Evolutionary conservation across 805 yeast species (phyloP), one percentile per base, ranked within the genome.

Genomic region (Candida corydali): DNA sequence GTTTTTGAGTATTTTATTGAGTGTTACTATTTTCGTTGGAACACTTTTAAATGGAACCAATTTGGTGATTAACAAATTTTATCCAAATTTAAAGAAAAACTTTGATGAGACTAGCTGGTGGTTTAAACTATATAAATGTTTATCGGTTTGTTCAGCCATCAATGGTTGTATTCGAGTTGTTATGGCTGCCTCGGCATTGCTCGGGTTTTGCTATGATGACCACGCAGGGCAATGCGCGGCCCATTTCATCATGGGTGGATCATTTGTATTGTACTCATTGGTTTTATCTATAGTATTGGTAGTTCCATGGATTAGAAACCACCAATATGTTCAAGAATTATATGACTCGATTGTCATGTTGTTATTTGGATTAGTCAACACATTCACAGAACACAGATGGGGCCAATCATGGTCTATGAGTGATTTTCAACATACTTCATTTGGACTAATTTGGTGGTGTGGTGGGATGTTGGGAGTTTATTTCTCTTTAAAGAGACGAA

Each of bases 321-420:
- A 70, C 43, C 57, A 9, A 14, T 17, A 18, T 26, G 76, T 89
- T 17, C 97, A 87, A 55, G 98, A 91, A 54, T 82, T 82, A 51
- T 86, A 77, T 55, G 98, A 91, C 59, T 80, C 89, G 26, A 46
- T 73, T 28, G 73, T 87, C 26, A 87, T 91, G 78, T 81, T 86
- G 37, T 57, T 71, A 8, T 91, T 96, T 95, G 98, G 98, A 5
- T 78, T 88, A 23, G 82, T 91, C 40, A 91, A 91, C 57, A 88
- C 97, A 0, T 91, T 91, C 60, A 91, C 98, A 2, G 98, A 91
- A 60, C 98, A 91, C 59, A 66, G 97, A 43, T 91, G 97, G 97
- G 95, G 95, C 26, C 93, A 88, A 54, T 77, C 69, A 7, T 91
- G 98, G 98, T 73, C 76, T 29, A 94, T 85, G 68, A 93, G 95